Evolutionary conservation across 345 rosid genomes (phyloP).

Genomic region (Combretum micranthum): DNA sequence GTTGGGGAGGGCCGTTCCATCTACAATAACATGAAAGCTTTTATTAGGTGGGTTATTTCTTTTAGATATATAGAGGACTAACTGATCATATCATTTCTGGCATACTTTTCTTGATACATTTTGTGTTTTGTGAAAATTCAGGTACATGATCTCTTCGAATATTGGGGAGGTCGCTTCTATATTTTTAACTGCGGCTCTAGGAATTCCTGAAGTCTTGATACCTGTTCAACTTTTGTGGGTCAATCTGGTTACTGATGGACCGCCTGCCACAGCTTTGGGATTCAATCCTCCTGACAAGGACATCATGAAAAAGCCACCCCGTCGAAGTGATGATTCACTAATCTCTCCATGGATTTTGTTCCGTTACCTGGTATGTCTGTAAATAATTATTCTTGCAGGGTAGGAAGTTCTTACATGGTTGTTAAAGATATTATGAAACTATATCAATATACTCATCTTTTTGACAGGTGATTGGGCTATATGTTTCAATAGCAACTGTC

Average conservation of each 20-base stretch:
- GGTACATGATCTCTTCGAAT: constrained; percentile 85
- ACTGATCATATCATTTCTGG: background rate
- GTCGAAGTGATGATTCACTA: constrained; percentile 59
- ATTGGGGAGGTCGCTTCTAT: constrained; percentile 78
- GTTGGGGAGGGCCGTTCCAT: constrained; percentile 74
- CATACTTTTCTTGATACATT: background rate
- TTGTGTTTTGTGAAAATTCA: constrained; percentile 6
- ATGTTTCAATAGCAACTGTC: constrained; percentile 63
- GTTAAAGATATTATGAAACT: background rate
- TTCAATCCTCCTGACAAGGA: constrained; percentile 72
- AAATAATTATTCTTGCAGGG: background rate
- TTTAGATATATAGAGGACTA: background rate
- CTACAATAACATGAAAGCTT: constrained; percentile 72
- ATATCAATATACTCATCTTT: background rate
- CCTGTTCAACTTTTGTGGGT: constrained; percentile 88
- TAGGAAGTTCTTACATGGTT: background rate
- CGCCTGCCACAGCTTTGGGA: constrained; percentile 78
- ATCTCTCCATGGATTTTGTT: constrained; percentile 61
- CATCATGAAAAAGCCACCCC: constrained; percentile 70
- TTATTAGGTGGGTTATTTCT: constrained; percentile 41
- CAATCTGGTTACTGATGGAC: constrained; percentile 78
- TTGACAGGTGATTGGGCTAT: constrained; percentile 52
- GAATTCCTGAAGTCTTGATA: constrained; percentile 72
- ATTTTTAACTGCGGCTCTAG: constrained; percentile 68
- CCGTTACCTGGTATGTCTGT: constrained; percentile 58